Evolutionary conservation across 2,329 filamentous ascomycete genomes (phyloP), one percentile per base, ranked within the genome.

Genomic region (Phaeoacremonium minimum): DNA sequence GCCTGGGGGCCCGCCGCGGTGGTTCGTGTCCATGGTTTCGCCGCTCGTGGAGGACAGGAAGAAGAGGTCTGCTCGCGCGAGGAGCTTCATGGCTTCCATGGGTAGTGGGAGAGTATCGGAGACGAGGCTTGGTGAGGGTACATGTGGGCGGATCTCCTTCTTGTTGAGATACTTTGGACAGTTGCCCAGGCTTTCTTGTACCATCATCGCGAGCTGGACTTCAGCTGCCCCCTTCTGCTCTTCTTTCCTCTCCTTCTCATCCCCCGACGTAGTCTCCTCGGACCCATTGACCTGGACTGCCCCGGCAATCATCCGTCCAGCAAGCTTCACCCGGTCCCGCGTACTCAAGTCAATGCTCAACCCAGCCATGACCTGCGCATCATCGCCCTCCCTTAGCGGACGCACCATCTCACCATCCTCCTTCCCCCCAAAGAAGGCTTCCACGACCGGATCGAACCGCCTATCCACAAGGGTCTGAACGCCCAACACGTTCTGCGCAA

Each of bases 91-190:
- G 1, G 81, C 84, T 33, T 69, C 66, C 7, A 54, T 48, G 0
- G 74, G 59, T 4, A 90, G 60, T 17, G 60, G 61, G 7, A 64
- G 43, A 2, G 54, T 49, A 20, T 50, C 52, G 19, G 60, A 59
- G 4, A 60, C 52, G 5, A 65, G 51, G 20, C 44, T 36, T 4
- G 85, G 76, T 12, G 66, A 53, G 3, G 83, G 72, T 1, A 66
- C 42, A 30, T 74, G 70, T 5, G 73, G 69, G 3, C 60, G 53
- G 28, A 94, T 77, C 3, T 66, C 63, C 53, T 85, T 89, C 50
- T 77, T 78, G 57, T 91, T 93, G 20, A 95, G 55, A 49, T 95
- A 95, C 58, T 95, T 95, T 2, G 88, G 87, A 49, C 87, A 94
- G 49, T 93, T 94, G 0, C 86, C 82, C 63, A 94, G 51, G 46